phyloP scores from a whole-genome alignment of 495 filamentous ascomycete species.

The Aspergillus hancockii region DNA sequence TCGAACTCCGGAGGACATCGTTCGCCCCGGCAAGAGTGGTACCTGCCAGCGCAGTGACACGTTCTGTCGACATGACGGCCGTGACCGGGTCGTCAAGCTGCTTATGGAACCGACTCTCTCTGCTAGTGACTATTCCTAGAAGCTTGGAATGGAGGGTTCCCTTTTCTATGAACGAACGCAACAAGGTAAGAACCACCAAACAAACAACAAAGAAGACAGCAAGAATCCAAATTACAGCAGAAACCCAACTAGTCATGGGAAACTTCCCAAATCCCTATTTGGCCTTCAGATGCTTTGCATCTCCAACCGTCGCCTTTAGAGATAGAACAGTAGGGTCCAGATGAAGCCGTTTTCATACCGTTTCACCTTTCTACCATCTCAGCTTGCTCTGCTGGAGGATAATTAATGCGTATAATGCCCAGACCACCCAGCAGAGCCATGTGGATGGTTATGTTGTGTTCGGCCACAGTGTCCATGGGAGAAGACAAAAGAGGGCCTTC shows the following conservation, averaged over 20 bases:
- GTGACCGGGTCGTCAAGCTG: conserved; percentile 70
- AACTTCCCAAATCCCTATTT: conserved; percentile 97
- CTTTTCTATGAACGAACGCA: conserved; percentile 64
- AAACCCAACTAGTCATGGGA: conserved; percentile 98
- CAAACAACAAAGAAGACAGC: conserved; percentile 24
- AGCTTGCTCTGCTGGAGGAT: conserved; percentile 88
- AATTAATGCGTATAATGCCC: conserved; percentile 98
- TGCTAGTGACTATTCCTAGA: conserved; percentile 93
- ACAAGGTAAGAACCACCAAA: conserved; percentile 23
- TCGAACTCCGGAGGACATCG: conserved; percentile 86
- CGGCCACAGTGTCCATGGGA: conserved; percentile 99
- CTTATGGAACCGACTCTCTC: conserved; percentile 94
- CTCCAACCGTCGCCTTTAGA: conserved; percentile 82
- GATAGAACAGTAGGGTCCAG: conserved; percentile 90
- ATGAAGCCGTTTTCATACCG: conserved; percentile 99
- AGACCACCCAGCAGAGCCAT: conserved; percentile 96
- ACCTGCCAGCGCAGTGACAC: conserved; percentile 85
- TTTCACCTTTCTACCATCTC: conserved; percentile 99
- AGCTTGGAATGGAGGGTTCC: conserved; percentile 93
- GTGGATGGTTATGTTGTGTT: conserved; percentile 98
- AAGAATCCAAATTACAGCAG: no score
- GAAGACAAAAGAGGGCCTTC: conserved; percentile 93
- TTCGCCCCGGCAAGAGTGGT: conserved; percentile 89
- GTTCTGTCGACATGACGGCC: conserved; percentile 91
- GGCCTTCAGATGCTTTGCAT: conserved; percentile 90